These are phyloP conservation scores for Onygenales sp. DNA, from an alignment of 2,329 filamentous ascomycete genomes.

Conservation along the genomic window DNA sequence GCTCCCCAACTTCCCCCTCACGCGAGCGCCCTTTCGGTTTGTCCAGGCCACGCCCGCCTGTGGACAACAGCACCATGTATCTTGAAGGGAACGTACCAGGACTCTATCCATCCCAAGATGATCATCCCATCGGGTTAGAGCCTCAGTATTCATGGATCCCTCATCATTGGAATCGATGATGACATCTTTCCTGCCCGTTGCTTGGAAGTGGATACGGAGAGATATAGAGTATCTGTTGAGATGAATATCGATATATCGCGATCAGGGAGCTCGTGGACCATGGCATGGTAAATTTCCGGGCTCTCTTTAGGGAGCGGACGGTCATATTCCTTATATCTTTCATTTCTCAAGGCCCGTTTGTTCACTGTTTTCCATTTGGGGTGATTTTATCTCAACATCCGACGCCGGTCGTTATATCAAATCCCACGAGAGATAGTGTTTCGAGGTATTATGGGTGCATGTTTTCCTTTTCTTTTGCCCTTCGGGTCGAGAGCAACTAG, in stretches of 20 bases:
- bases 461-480: background rate
- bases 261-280: background rate
- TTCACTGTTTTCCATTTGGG: background rate
- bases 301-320: background rate
- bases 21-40: background rate
- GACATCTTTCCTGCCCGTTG: background rate
- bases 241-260: background rate
- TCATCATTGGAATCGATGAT: background rate
- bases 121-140: background rate
- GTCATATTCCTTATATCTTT: background rate
- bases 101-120: background rate
- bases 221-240: background rate
- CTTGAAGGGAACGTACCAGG: background rate
- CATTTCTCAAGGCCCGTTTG: background rate
- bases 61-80: background rate
- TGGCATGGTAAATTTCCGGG: background rate
- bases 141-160: background rate
- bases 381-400: background rate
- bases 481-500: background rate
- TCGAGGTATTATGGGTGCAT: background rate
- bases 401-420: slow-evolving; percentile 1
- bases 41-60: background rate
- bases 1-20: background rate
- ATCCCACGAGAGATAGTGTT: background rate
- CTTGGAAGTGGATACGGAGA: slow-evolving; percentile 2